These are phyloP conservation scores for Sporothrix humicola DNA, from an alignment of 2,329 filamentous ascomycete genomes.

Conservation along the genomic window DNA sequence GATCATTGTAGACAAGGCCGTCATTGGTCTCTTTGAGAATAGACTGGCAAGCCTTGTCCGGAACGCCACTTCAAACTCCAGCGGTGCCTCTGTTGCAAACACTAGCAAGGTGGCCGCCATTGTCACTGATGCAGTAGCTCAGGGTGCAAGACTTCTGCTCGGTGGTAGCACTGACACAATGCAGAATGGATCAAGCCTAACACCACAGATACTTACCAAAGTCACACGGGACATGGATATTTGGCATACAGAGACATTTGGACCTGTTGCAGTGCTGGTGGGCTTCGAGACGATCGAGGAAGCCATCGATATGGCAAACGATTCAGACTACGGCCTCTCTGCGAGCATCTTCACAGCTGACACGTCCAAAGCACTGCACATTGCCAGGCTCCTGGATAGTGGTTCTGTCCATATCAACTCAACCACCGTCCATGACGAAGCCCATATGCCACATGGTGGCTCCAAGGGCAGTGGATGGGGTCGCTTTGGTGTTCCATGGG, in stretches of 20 bases:
- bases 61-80: not conserved
- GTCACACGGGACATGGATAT: slow-evolving; percentile 74
- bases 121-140: not conserved
- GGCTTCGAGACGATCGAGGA: slow-evolving; percentile 72
- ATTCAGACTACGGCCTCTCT: slow-evolving; percentile 78
- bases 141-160: not conserved
- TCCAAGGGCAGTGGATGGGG: slow-evolving; percentile 69
- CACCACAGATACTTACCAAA: not conserved
- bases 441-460: slow-evolving; percentile 68
- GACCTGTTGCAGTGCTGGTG: slow-evolving; percentile 72
- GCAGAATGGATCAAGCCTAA: not conserved
- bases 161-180: not conserved
- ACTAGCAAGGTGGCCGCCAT: not conserved
- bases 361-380: slow-evolving; percentile 61
- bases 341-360: slow-evolving; percentile 76
- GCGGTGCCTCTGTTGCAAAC: not conserved
- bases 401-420: slow-evolving; percentile 72
- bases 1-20: not conserved
- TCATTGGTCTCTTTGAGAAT: not conserved
- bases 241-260: slow-evolving; percentile 77
- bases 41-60: not conserved
- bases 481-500: slow-evolving; percentile 52
- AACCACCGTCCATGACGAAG: slow-evolving; percentile 70
- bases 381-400: slow-evolving; percentile 69
- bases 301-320: slow-evolving; percentile 75